Conservation (phyloP, 805 yeast species). For the Candida incommunis region DNA sequence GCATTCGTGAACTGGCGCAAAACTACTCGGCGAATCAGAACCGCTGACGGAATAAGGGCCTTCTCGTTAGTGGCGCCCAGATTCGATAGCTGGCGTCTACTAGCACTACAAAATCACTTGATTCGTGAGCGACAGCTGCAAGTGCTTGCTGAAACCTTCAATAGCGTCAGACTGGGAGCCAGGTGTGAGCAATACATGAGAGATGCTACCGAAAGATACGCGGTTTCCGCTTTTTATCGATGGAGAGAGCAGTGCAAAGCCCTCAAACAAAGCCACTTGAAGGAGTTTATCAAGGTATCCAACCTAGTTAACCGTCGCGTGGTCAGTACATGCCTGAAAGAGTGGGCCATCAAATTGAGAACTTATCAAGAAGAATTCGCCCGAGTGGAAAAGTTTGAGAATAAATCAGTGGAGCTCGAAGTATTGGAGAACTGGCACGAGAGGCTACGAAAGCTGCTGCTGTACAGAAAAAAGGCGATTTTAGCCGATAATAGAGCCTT, state of each 20-base stretch:
- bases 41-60: neutral
- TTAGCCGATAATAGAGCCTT: neutral
- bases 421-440: neutral
- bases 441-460: neutral
- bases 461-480: neutral
- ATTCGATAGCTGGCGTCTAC: neutral
- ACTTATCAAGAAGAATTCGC: neutral
- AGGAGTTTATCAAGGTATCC: neutral
- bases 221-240: neutral
- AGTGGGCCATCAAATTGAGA: neutral
- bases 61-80: neutral
- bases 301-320: neutral
- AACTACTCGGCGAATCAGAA: neutral
- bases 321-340: neutral
- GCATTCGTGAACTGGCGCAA: neutral
- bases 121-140: neutral
- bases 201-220: neutral
- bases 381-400: neutral
- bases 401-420: neutral
- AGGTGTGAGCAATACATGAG: neutral
- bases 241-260: slow-evolving; percentile 1
- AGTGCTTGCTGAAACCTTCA: neutral
- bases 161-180: neutral
- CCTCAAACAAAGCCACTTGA: neutral
- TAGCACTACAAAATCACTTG: neutral